These are phyloP conservation scores for Penicillium sp. DNA, from an alignment of 2,329 filamentous ascomycete genomes.

Conservation along the genomic window DNA sequence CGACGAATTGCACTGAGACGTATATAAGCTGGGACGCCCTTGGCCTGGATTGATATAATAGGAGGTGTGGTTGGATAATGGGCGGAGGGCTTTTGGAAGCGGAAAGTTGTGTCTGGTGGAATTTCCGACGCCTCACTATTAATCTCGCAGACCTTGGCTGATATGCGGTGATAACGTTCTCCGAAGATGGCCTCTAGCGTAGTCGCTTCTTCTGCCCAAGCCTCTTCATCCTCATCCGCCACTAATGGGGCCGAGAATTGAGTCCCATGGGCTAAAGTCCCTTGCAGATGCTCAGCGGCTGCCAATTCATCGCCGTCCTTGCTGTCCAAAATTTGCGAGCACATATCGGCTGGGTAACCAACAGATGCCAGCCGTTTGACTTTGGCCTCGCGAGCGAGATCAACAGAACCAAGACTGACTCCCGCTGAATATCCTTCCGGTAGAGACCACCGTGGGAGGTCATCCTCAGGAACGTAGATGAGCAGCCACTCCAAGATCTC, in stretches of 20 bases:
- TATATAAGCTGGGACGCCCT: constrained; percentile 77
- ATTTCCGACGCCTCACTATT: constrained; percentile 48
- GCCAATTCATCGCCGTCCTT: constrained; percentile 62
- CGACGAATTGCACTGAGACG: constrained; percentile 77
- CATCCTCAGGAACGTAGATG: constrained; percentile 93
- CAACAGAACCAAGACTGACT: constrained; percentile 71
- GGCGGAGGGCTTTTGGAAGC: constrained; percentile 60
- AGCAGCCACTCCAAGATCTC: constrained; percentile 93
- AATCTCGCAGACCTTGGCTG: constrained; percentile 60
- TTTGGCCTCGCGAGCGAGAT: constrained; percentile 70
- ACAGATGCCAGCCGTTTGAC: constrained; percentile 72
- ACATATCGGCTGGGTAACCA: constrained; percentile 79
- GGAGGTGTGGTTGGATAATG: constrained; percentile 62
- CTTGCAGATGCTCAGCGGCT: constrained; percentile 72
- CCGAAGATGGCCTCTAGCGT: constrained; percentile 81
- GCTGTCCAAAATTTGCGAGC: constrained; percentile 65
- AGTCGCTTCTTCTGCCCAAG: constrained; percentile 78
- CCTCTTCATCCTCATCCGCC: constrained; percentile 36
- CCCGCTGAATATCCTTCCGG: constrained; percentile 88
- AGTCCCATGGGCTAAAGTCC: constrained; percentile 51
- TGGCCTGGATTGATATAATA: constrained; percentile 60
- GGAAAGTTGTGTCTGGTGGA: constrained; percentile 44
- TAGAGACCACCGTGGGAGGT: constrained; percentile 83
- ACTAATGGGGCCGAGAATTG: constrained; percentile 10
- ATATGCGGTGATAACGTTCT: constrained; percentile 57